Evolutionary conservation across 2,329 filamentous ascomycete genomes (phyloP), one percentile per base, ranked within the genome.

Genomic region (Paraconiothyrium sp.): DNA sequence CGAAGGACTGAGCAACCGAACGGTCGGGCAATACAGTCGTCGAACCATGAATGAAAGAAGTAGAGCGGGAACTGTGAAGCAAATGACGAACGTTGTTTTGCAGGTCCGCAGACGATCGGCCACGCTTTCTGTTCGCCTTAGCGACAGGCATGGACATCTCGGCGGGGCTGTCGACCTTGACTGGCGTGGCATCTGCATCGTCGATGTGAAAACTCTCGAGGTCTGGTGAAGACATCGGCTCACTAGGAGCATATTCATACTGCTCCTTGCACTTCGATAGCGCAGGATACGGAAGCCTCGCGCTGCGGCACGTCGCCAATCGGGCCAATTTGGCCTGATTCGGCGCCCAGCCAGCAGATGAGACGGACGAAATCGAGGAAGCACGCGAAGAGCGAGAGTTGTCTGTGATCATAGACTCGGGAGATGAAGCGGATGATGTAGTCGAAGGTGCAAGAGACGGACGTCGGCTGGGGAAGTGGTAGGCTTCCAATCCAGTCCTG

Each of bases 51-150:
- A 81, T 74, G 43, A 79, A 81, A 67, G 65, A 75, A 59, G 65
- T 79, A 76, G 55, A 79, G 48, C 79, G 79, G 32, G 74, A 74
- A 58, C 57, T 74, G 61, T 76, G 72, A 39, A 92, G 80, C 68
- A 91, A 82, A 56, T 88, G 85, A 57, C 89, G 87, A 11, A 92
- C 89, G 61, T 90, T 89, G 62, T 90, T 87, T 71, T 91, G 89
- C 80, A 80, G 71, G 60, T 91, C 88, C 58, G 86, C 82, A 14
- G 88, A 90, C 8, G 87, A 84, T 54, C 88, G 83, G 70, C 85
- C 86, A 67, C 89, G 85, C 82, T 91, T 91, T 61, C 57, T 82
- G 70, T 66, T 80, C 68, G 60, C 56, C 35, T 70, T 67, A 30
- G 69, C 58, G 52, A 49, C 54, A 51, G 58, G 50, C 43, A 67